phyloP scores from a whole-genome alignment of 2,329 filamentous ascomycete species.

The Thelonectria olida region DNA sequence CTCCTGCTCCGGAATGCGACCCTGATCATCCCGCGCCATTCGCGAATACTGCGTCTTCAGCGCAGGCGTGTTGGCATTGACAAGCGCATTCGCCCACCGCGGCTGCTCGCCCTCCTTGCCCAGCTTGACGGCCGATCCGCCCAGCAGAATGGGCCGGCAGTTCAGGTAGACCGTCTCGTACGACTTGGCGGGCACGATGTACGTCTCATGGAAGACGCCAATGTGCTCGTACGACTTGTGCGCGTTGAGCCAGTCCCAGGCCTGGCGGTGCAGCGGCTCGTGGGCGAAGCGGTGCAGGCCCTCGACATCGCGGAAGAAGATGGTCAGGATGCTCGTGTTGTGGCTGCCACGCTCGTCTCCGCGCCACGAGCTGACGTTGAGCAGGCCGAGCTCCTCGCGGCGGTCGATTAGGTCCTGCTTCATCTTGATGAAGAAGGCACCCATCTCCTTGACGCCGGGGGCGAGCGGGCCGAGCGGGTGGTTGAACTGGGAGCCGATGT shows the following conservation, averaged over 20 bases:
- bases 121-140: conserved; percentile 38
- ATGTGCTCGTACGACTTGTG: conserved; percentile 49
- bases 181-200: conserved; percentile 51
- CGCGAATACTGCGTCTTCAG: conserved; percentile 48
- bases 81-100: conserved; percentile 47
- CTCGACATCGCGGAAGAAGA: conserved; percentile 61
- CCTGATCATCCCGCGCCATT: conserved; percentile 40
- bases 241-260: conserved; percentile 60
- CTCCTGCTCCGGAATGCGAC: conserved; percentile 21
- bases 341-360: conserved; percentile 48
- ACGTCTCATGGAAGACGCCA: conserved; percentile 65
- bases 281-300: conserved; percentile 63
- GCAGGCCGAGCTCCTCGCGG: conserved; percentile 56
- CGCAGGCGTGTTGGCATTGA: conserved; percentile 42
- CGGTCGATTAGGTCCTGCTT: conserved; percentile 44
- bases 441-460: conserved; percentile 53
- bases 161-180: conserved; percentile 64
- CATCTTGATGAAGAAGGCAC: conserved; percentile 51
- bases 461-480: conserved; percentile 59
- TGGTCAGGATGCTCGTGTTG: conserved; percentile 54
- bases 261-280: conserved; percentile 55
- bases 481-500: conserved; percentile 56
- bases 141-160: conserved; percentile 50
- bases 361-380: conserved; percentile 54
- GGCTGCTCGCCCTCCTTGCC: conserved; percentile 32